Conservation (phyloP, 1,284 basidiomycete genomes). For the Cutaneotrichosporon cutaneum region DNA sequence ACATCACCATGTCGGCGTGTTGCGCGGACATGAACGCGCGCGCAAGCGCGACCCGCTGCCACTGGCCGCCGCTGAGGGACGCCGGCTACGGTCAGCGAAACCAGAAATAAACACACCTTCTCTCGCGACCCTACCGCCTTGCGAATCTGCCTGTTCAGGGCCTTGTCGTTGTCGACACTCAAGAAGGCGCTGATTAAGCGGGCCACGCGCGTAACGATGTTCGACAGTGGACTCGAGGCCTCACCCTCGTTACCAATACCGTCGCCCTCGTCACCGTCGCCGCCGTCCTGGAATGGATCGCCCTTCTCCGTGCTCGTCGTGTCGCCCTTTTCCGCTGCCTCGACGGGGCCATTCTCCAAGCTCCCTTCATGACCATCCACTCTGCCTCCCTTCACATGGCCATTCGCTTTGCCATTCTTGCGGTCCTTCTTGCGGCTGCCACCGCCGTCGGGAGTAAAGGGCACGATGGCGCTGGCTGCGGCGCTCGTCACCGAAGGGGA, state of each 20-base stretch:
- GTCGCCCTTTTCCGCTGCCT: not conserved
- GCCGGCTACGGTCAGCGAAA: slow-evolving; percentile 31
- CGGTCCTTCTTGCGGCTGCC: slow-evolving; percentile 3
- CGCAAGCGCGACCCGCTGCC: slow-evolving; percentile 78
- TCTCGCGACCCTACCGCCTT: too few species aligned
- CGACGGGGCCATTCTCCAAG: not conserved
- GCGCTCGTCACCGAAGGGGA: slow-evolving; percentile 2
- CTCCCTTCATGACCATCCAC: not conserved
- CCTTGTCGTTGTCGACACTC: not conserved
- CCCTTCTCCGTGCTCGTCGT: not conserved
- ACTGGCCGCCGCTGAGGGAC: slow-evolving; percentile 56
- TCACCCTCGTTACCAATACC: not conserved
- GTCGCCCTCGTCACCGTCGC: not conserved
- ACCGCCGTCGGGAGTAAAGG: not conserved
- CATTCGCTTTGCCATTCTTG: not conserved
- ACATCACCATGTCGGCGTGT: slow-evolving; percentile 71
- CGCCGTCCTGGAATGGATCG: not conserved
- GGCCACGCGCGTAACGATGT: not conserved
- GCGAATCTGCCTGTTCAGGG: too few species aligned
- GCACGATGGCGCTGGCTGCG: not conserved
- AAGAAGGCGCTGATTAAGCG: not conserved
- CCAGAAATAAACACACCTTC: not conserved
- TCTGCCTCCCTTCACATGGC: not conserved
- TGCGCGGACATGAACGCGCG: slow-evolving; percentile 78
- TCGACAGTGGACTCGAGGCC: not conserved